Percentiles rank a stretch among this genome's conserved stretches.
Conservation (phyloP, 2,329 filamentous ascomycete species). For the Colletotrichum abscissum region DNA sequence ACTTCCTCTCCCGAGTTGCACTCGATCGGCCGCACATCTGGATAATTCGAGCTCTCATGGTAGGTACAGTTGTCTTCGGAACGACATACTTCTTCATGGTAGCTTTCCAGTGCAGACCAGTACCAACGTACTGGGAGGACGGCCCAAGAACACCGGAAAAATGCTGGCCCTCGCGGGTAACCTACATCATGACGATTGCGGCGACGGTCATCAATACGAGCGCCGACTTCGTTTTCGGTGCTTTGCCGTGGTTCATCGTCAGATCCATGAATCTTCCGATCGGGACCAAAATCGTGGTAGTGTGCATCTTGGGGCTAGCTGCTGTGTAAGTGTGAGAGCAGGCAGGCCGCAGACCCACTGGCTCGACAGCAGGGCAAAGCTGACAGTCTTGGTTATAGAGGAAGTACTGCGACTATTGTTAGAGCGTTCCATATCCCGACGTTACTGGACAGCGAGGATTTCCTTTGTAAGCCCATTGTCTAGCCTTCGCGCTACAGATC, state of each 20-base stretch:
- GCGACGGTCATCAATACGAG: constrained; percentile 51
- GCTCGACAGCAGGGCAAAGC: neutral
- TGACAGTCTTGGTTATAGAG: neutral
- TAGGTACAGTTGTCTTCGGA: constrained; percentile 49
- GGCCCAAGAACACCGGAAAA: constrained; percentile 40
- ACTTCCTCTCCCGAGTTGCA: constrained; percentile 54
- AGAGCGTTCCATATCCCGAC: constrained; percentile 54
- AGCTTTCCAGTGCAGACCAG: constrained; percentile 53
- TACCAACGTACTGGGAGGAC: constrained; percentile 51
- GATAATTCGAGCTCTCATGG: constrained; percentile 49
- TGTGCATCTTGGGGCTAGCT: constrained; percentile 45
- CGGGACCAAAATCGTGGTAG: constrained; percentile 50
- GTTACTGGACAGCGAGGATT: constrained; percentile 50
- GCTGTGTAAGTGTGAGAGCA: constrained; percentile 39
- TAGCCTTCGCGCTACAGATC: neutral
- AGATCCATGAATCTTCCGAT: constrained; percentile 52
- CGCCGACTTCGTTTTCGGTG: constrained; percentile 52
- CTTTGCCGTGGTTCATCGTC: constrained; percentile 52
- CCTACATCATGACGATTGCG: constrained; percentile 46
- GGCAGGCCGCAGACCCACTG: neutral
- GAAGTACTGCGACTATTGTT: constrained; percentile 53
- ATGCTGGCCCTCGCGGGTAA: constrained; percentile 42
- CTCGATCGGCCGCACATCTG: constrained; percentile 44
- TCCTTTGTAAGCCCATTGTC: constrained; percentile 38
- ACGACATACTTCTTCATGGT: constrained; percentile 53